Percentiles rank a stretch among this genome's conserved stretches.
Conservation (phyloP, 2,329 filamentous ascomycete species). For the Ceratocystis ficicola region DNA sequence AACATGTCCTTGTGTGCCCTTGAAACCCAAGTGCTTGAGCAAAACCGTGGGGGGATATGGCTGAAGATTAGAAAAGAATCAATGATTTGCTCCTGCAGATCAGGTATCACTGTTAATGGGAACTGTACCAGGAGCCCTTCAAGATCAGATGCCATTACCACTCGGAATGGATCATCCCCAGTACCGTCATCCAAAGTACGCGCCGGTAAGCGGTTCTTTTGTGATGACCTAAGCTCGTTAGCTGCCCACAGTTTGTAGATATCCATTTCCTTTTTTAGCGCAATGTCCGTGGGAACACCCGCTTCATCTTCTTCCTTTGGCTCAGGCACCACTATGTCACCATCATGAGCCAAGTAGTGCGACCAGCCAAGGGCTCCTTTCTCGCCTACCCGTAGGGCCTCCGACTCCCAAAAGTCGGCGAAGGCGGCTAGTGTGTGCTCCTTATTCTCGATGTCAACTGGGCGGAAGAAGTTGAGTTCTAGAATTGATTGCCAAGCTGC, state of each 20-base stretch:
- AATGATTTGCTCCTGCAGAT: conserved; percentile 40
- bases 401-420: conserved; percentile 70
- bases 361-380: conserved; percentile 57
- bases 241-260: conserved; percentile 41
- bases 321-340: not conserved
- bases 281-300: conserved; percentile 20
- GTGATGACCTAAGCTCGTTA: conserved; percentile 41
- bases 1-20: conserved; percentile 43
- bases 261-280: conserved; percentile 31
- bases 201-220: conserved; percentile 49
- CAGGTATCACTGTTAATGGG: conserved; percentile 30
- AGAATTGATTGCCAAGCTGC: conserved; percentile 74
- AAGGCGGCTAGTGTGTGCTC: conserved; percentile 19
- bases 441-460: conserved; percentile 28
- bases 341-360: conserved; percentile 32
- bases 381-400: conserved; percentile 69
- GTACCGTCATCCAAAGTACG: conserved; percentile 61
- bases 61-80: conserved; percentile 61
- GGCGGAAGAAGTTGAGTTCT: conserved; percentile 56
- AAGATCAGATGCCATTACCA: conserved; percentile 70
- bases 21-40: conserved; percentile 25
- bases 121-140: conserved; percentile 47
- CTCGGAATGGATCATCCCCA: conserved; percentile 70
- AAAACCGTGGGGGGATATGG: conserved; percentile 33
- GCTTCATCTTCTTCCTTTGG: conserved; percentile 5